Evolutionary conservation across 208 protist species (phyloP).

Genomic region (Trypanosoma melophagium): DNA sequence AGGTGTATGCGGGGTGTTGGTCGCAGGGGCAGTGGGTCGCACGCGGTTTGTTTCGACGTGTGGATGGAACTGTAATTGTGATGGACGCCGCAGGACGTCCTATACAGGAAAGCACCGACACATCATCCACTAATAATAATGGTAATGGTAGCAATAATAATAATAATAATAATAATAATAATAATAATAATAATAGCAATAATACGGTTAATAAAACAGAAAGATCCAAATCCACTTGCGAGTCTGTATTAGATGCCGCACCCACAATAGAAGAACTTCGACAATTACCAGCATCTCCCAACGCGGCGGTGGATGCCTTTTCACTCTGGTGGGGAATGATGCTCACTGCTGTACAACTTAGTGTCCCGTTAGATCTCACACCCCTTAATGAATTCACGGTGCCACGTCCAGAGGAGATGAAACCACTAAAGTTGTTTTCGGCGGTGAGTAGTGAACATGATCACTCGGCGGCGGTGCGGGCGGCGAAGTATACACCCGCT

Average conservation of each 20-base stretch:
- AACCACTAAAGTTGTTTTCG: conserved; percentile 40
- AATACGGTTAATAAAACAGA: neutral
- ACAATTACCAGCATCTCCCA: conserved; percentile 41
- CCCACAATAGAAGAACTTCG: conserved; percentile 48
- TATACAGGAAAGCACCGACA: conserved; percentile 23
- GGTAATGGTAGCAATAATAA: too few relatives aligned
- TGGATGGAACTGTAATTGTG: conserved; percentile 70
- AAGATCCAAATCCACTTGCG: neutral
- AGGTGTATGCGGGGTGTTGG: conserved; percentile 83
- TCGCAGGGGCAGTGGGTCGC: conserved; percentile 69
- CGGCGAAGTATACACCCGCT: conserved; percentile 43
- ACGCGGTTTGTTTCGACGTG: conserved; percentile 70
- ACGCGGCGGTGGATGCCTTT: conserved; percentile 61
- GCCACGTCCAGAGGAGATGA: conserved; percentile 26
- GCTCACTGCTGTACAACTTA: conserved; percentile 40
- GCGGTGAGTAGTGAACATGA: conserved; percentile 12
- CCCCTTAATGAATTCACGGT: conserved; percentile 24
- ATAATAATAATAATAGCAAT: neutral
- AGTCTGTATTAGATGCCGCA: conserved; percentile 24
- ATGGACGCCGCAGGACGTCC: conserved; percentile 59
- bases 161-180: neutral
- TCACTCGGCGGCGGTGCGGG: conserved; percentile 52
- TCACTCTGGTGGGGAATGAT: conserved; percentile 68
- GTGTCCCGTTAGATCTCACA: conserved; percentile 50
- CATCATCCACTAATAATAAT: neutral